Evolutionary conservation across 306 rosid genomes (phyloP).

Genomic region (Vigna angularis): DNA sequence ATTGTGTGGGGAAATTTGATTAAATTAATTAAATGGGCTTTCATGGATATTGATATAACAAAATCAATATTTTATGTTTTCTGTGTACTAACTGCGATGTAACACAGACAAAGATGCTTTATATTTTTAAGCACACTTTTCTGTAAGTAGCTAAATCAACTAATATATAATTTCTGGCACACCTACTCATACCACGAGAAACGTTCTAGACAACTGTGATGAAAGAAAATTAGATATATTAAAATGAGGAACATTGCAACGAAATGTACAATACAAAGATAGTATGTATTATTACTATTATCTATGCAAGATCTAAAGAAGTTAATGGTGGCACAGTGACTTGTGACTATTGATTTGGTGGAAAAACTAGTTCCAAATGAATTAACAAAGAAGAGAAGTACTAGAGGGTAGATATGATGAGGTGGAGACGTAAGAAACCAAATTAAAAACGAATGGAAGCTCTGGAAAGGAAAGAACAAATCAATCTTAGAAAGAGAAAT

Average conservation of each 20-base stretch:
- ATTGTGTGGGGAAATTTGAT: constrained; percentile 32
- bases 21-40: background rate
- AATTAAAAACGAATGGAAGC: background rate
- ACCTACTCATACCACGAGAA: background rate
- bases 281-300: background rate
- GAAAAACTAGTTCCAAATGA: background rate
- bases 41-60: constrained; percentile 34
- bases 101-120: constrained; percentile 15
- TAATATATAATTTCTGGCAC: background rate
- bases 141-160: background rate
- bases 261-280: background rate
- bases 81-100: background rate
- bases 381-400: background rate
- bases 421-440: background rate
- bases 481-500: background rate
- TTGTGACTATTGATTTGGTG: background rate
- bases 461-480: background rate
- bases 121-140: constrained; percentile 11
- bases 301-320: background rate
- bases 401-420: background rate
- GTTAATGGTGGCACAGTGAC: background rate
- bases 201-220: background rate
- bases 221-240: background rate
- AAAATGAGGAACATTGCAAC: background rate
- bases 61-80: background rate